Conservation (phyloP, 805 yeast genomes). For the Metschnikowia lachancei region DNA sequence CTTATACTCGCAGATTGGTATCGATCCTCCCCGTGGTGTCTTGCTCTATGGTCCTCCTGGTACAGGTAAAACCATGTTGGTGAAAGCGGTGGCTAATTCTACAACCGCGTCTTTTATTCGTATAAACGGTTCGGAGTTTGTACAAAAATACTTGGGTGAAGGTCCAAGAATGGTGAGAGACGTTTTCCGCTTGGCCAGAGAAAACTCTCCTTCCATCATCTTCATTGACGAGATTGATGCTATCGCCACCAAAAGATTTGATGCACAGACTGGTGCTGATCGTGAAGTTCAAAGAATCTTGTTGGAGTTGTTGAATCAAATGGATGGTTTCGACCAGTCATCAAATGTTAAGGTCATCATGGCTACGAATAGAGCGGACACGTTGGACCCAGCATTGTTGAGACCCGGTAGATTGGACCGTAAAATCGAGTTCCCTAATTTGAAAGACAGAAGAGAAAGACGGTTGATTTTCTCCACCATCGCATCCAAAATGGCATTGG, state of each 20-base stretch:
- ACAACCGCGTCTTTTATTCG: slow-evolving; percentile 95
- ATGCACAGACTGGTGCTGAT: slow-evolving; percentile 99
- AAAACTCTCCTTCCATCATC: slow-evolving; percentile 93
- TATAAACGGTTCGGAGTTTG: slow-evolving; percentile 97
- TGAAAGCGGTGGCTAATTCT: slow-evolving; percentile 96
- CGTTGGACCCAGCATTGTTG: slow-evolving; percentile 94
- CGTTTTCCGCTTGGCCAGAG: slow-evolving; percentile 94
- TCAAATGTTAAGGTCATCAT: slow-evolving; percentile 95
- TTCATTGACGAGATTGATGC: slow-evolving; percentile 99
- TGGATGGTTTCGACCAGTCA: slow-evolving; percentile 98
- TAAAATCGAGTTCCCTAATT: slow-evolving; percentile 94
- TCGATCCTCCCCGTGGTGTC: slow-evolving; percentile 98
- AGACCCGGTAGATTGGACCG: slow-evolving; percentile 99
- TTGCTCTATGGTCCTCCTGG: slow-evolving; percentile 99
- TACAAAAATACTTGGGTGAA: slow-evolving; percentile 96
- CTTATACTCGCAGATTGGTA: slow-evolving; percentile 94
- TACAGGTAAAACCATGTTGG: slow-evolving; percentile 98
- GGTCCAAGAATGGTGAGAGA: slow-evolving; percentile 99
- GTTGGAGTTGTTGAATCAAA: slow-evolving; percentile 92
- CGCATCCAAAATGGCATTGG: slow-evolving; percentile 95
- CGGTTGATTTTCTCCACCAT: slow-evolving; percentile 93
- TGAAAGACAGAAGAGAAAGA: slow-evolving; percentile 96
- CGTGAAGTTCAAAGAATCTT: slow-evolving; percentile 98
- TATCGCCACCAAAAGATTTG: slow-evolving; percentile 97
- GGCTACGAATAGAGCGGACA: slow-evolving; percentile 99